Evolutionary conservation across 2,329 filamentous ascomycete species (phyloP).

Genomic region (Diaporthe sp.): DNA sequence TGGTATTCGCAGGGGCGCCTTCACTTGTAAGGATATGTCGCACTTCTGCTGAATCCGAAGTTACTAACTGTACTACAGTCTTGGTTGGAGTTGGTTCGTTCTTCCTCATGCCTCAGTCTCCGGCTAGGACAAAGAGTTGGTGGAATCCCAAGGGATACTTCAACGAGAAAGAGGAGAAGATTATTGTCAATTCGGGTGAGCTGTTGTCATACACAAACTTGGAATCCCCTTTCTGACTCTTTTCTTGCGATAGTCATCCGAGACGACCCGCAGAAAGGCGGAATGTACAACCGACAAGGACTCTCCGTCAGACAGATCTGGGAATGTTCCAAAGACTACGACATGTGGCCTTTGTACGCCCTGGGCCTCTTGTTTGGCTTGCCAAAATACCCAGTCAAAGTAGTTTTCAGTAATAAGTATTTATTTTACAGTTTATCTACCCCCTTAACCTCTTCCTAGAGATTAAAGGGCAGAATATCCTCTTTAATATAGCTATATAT

Average conservation of each 20-base stretch:
- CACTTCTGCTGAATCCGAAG: conserved; percentile 44
- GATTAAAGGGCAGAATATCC: no score
- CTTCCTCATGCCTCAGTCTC: conserved; percentile 30
- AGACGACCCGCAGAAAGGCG: conserved; percentile 67
- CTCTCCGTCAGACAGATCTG: conserved; percentile 52
- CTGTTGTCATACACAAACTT: neutral
- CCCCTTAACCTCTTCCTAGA: no score
- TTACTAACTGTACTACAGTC: conserved; percentile 57
- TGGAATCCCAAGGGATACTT: conserved; percentile 35
- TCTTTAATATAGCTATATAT: no score
- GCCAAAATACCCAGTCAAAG: conserved; percentile 57
- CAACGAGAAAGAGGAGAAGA: conserved; percentile 59
- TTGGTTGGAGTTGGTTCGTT: conserved; percentile 31
- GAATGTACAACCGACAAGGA: conserved; percentile 69
- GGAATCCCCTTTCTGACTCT: neutral
- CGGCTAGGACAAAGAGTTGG: conserved; percentile 37
- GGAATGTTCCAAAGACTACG: conserved; percentile 48
- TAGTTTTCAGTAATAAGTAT: no score
- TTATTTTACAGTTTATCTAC: no score
- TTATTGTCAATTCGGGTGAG: conserved; percentile 62
- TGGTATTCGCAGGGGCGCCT: neutral
- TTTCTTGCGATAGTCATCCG: conserved; percentile 54
- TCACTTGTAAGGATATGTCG: neutral
- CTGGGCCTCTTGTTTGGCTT: conserved; percentile 63
- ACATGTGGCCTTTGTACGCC: conserved; percentile 69